Conservation (phyloP, 1,284 basidiomycete species). For the Ustilago esculenta region DNA sequence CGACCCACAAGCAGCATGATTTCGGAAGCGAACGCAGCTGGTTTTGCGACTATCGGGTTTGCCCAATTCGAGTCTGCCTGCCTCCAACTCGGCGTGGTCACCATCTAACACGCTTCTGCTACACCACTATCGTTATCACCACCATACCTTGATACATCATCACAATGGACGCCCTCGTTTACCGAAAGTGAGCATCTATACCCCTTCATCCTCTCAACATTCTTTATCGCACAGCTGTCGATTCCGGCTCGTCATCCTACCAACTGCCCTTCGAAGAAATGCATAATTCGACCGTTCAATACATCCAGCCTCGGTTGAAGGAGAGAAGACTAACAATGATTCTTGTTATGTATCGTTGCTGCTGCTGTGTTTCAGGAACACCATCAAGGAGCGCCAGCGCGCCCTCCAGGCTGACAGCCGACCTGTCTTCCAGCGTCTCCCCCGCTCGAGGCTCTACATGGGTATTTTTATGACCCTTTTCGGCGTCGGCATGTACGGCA, state of each 20-base stretch:
- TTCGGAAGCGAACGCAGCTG: conserved; percentile 33
- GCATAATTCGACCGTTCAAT: too few species aligned
- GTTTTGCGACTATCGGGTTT: conserved; percentile 17
- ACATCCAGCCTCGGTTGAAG: not conserved
- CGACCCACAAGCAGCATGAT: not conserved
- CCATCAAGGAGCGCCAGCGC: conserved; percentile 58
- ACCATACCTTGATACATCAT: conserved; percentile 7
- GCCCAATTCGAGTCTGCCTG: not conserved
- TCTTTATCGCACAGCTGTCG: too few species aligned
- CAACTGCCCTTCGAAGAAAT: too few species aligned
- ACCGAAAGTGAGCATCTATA: conserved; percentile 48
- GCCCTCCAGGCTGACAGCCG: conserved; percentile 59
- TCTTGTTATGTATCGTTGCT: not conserved
- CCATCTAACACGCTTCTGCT: conserved; percentile 1
- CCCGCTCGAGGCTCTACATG: conserved; percentile 59
- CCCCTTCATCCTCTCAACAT: not conserved
- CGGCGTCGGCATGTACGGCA: conserved; percentile 60
- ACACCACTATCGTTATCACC: conserved; percentile 28
- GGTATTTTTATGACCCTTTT: conserved; percentile 62
- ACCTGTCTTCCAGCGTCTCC: conserved; percentile 61
- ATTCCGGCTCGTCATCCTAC: too few species aligned
- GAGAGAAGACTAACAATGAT: conserved; percentile 1
- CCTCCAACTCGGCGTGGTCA: conserved; percentile 12
- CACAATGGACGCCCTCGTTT: conserved; percentile 58
- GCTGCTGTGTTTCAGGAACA: conserved; percentile 45